These are phyloP conservation scores for Eimeria sp. DNA, from an alignment of 169 alveolate species.

Conservation along the genomic window DNA sequence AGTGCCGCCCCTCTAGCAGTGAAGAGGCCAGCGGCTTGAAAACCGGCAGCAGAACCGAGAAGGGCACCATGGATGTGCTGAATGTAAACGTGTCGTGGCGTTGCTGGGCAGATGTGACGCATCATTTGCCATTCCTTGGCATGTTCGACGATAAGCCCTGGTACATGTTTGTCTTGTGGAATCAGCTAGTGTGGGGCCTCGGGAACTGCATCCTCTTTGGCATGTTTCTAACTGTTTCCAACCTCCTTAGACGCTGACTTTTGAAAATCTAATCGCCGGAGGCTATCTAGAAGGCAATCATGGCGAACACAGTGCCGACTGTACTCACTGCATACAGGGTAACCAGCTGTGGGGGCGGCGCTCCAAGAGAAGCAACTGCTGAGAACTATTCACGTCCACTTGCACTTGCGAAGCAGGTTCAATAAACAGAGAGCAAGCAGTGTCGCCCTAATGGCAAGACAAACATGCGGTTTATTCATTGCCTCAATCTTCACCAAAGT, in stretches of 20 bases:
- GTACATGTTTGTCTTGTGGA: constrained; percentile 47
- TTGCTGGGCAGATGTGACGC: constrained; percentile 56
- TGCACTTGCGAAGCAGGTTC: background rate
- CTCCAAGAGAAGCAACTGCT: background rate
- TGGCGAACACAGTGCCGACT: background rate
- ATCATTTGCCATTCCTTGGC: constrained; percentile 30
- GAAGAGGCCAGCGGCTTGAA: background rate
- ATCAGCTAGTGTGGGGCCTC: constrained; percentile 47
- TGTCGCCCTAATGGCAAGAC: background rate
- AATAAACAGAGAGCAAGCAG: background rate
- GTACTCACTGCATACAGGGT: background rate
- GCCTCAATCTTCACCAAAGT: background rate
- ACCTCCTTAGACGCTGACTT: constrained; percentile 14
- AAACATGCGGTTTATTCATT: background rate
- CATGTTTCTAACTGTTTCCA: constrained; percentile 29
- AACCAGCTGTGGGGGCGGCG: background rate
- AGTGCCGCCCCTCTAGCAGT: background rate
- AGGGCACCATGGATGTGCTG: constrained; percentile 51
- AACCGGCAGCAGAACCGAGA: background rate
- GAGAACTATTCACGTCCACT: background rate
- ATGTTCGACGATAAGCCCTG: constrained; percentile 36
- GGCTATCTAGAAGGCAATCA: background rate
- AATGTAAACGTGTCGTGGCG: constrained; percentile 61
- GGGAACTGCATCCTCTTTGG: constrained; percentile 50
- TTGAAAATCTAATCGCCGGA: background rate